A percentile compares a stretch with the other conserved stretches of the same genome.
phyloP scores from a whole-genome alignment of 148 eudicot genomes.

The Silene uniflora region DNA sequence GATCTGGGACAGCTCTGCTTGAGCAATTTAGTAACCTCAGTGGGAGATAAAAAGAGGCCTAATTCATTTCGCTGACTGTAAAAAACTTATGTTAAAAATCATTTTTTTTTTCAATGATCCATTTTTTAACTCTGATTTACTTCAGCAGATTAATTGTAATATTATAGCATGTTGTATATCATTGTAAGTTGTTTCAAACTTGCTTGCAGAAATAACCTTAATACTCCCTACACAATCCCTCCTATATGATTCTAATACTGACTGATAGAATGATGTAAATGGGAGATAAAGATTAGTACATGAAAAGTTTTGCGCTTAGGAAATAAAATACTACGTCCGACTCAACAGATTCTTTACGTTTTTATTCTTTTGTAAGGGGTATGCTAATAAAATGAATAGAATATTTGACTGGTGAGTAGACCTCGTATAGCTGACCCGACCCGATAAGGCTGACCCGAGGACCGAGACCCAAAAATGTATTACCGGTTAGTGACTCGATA shows the following conservation, averaged over 20 bases:
- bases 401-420: too few species aligned
- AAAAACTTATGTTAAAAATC: constrained; percentile 6
- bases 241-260: not conserved
- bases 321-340: not conserved
- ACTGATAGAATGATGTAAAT: not conserved
- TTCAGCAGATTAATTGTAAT: not conserved
- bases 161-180: constrained; percentile 7
- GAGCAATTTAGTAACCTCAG: constrained; percentile 44
- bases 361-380: too few species aligned
- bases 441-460: too few species aligned
- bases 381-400: too few species aligned
- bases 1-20: constrained; percentile 34
- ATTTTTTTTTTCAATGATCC: not conserved
- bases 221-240: too few species aligned
- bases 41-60: constrained; percentile 32
- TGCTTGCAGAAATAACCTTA: constrained; percentile 12
- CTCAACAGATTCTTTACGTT: too few species aligned
- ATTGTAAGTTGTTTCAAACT: not conserved
- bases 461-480: too few species aligned
- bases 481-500: too few species aligned
- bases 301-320: not conserved
- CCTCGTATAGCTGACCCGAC: too few species aligned
- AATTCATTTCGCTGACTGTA: not conserved
- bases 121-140: not conserved
- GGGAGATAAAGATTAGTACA: constrained; percentile 3